Percentiles rank a stretch among this genome's conserved stretches.
These are phyloP conservation scores for Halenospora varia DNA, from an alignment of 495 filamentous ascomycete genomes.

Conservation along the genomic window DNA sequence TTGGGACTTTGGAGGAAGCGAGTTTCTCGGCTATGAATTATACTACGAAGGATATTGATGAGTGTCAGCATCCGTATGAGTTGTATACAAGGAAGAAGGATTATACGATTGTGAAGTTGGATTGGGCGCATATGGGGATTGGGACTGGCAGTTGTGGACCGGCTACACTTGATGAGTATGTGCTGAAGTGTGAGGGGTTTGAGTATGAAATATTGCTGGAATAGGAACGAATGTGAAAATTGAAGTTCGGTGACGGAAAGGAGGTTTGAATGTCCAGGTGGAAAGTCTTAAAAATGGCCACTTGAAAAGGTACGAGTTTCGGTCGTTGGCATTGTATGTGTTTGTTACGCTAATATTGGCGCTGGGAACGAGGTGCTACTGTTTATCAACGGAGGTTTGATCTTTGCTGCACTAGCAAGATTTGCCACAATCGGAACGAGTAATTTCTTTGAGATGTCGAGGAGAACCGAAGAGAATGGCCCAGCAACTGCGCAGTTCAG, in stretches of 20 bases:
- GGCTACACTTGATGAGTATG: slow-evolving; percentile 45
- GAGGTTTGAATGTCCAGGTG: not conserved
- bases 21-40: slow-evolving; percentile 41
- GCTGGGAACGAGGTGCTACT: too few species aligned
- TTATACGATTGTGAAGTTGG: slow-evolving; percentile 51
- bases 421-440: too few species aligned
- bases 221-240: slow-evolving; percentile 4
- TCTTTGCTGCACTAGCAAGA: too few species aligned
- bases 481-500: too few species aligned
- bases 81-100: slow-evolving; percentile 43
- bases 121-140: slow-evolving; percentile 51
- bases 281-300: too few species aligned
- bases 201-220: slow-evolving; percentile 42
- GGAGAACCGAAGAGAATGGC: too few species aligned
- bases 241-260: not conserved
- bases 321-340: too few species aligned
- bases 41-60: slow-evolving; percentile 41
- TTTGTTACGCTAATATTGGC: too few species aligned
- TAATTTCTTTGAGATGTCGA: too few species aligned
- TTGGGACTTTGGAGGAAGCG: slow-evolving; percentile 43
- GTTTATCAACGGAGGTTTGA: too few species aligned
- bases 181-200: slow-evolving; percentile 38
- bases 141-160: slow-evolving; percentile 49
- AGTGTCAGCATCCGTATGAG: slow-evolving; percentile 56
- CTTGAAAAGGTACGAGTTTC: too few species aligned